Base-by-base conservation (phyloP, 2,329 filamentous ascomycete genomes). In the Penicillium sp. region DNA sequence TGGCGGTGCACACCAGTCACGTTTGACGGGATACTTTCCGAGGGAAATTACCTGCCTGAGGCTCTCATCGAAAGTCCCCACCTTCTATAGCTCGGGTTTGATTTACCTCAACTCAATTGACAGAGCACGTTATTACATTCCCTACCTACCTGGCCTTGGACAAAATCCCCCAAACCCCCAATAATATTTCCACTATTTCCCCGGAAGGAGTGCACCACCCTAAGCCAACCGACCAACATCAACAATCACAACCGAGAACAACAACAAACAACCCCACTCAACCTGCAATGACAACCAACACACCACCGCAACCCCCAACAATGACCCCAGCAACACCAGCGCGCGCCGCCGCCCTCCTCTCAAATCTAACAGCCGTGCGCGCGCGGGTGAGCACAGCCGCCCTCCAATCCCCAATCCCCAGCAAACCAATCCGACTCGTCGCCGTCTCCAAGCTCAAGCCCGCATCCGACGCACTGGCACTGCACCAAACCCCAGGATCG, bases 401-500 rank as follows among this genome's bases (percentile, higher is more conserved):
- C 20, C 58, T 61, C 43, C 56, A 62, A 39, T 46, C 59, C 35
- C 53, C 52, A 54, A 65, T 55, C 49, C 54, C 53, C 48, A 43
- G 44, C 57, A 60, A 67, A 55, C 60, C 68, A 22, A 63, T 74
- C 42, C 88, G 94, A 45, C 83, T 99, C 38, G 92, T 99, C 40
- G 93, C 94, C 29, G 94, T 99, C 48, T 97, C 92, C 39, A 99
- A 99, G 76, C 82, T 97, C 63, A 97, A 99, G 77, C 93, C 94
- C 14, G 90, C 87, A 57, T 89, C 89, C 67, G 94, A 99, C 73
- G 89, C 99, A 67, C 81, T 96, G 53, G 88, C 92, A 31, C 84
- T 99, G 1, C 88, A 95, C 76, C 80, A 83, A 66, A 74, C 80
- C 0, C 79, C 82, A 1, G 73, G 78, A 31, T 74, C 77, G 1